Percentiles rank a stretch among this genome's conserved stretches.
Conservation (phyloP, 768 basidiomycete genomes). For the Mycena belliarum region DNA sequence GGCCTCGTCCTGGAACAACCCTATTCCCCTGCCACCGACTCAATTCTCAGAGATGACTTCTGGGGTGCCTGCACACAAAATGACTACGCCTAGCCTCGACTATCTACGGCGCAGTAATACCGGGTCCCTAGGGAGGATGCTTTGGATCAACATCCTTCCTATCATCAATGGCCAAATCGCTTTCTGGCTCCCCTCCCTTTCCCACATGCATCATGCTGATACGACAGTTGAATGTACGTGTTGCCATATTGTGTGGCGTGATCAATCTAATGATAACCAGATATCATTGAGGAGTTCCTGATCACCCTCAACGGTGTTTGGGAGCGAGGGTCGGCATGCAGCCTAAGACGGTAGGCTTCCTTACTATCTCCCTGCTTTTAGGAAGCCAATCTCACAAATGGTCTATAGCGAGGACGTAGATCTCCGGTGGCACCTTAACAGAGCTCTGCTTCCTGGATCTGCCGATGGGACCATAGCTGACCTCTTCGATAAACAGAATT, state of each 20-base stretch:
- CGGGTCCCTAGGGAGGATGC: background rate
- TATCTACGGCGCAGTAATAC: background rate
- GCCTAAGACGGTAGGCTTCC: background rate
- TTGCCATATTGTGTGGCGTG: too few relatives aligned
- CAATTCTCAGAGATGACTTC: background rate
- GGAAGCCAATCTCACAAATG: too few relatives aligned
- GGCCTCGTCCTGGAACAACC: background rate
- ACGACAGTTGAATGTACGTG: too few relatives aligned
- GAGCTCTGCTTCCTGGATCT: background rate
- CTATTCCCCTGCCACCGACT: background rate
- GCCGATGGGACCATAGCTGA: background rate
- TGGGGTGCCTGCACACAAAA: background rate
- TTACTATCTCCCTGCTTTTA: background rate
- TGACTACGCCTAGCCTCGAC: background rate
- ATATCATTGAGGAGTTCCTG: background rate
- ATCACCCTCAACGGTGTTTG: background rate
- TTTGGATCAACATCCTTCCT: background rate
- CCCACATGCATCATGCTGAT: background rate
- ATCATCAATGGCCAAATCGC: background rate
- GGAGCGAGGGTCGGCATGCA: background rate
- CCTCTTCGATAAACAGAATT: background rate
- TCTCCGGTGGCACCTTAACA: slow-evolving; percentile 1
- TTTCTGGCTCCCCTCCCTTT: background rate
- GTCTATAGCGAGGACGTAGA: background rate
- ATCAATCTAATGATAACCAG: background rate